phyloP scores from a whole-genome alignment of 2,329 filamentous ascomycete genomes.

The Talaromyces funiculosus region DNA sequence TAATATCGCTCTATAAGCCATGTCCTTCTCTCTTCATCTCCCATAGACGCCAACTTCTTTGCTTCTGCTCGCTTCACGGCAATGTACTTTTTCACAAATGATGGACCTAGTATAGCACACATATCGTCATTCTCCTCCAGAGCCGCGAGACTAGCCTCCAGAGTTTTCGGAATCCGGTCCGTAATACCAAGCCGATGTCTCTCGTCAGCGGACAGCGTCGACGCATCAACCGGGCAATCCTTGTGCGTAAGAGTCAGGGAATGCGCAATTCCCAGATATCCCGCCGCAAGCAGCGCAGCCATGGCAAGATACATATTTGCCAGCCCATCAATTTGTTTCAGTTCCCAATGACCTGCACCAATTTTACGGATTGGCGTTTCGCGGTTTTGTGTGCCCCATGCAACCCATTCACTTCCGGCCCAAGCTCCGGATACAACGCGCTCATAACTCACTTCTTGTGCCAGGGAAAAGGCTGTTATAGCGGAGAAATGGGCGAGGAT shows the following conservation, averaged over 20 bases:
- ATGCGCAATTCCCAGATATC: conserved; percentile 49
- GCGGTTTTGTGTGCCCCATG: conserved; percentile 77
- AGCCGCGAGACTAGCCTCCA: conserved; percentile 30
- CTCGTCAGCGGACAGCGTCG: conserved; percentile 25
- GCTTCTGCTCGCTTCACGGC: conserved; percentile 32
- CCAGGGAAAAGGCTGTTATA: conserved; percentile 64
- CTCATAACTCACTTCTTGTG: conserved; percentile 62
- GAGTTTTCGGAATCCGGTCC: conserved; percentile 28
- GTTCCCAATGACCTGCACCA: conserved; percentile 64
- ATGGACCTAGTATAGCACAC: conserved; percentile 24
- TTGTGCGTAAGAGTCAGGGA: conserved; percentile 22
- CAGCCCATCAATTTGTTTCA: conserved; percentile 71
- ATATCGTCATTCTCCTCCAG: conserved; percentile 28
- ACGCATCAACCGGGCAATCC: conserved; percentile 35
- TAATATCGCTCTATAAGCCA: conserved; percentile 39
- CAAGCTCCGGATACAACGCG: conserved; percentile 64
- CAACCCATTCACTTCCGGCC: conserved; percentile 72
- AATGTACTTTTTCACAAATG: conserved; percentile 24
- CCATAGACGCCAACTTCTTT: conserved; percentile 27
- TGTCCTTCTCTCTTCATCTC: conserved; percentile 25
- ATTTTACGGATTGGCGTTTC: conserved; percentile 69
- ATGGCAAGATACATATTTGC: conserved; percentile 72
- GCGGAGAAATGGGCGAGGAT: conserved; percentile 61
- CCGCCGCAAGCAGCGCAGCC: conserved; percentile 56
- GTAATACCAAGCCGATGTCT: conserved; percentile 34